Percentiles rank a stretch among this genome's conserved stretches.
phyloP scores from a whole-genome alignment of 306 rosid species.

The Casuarina equisetifolia region DNA sequence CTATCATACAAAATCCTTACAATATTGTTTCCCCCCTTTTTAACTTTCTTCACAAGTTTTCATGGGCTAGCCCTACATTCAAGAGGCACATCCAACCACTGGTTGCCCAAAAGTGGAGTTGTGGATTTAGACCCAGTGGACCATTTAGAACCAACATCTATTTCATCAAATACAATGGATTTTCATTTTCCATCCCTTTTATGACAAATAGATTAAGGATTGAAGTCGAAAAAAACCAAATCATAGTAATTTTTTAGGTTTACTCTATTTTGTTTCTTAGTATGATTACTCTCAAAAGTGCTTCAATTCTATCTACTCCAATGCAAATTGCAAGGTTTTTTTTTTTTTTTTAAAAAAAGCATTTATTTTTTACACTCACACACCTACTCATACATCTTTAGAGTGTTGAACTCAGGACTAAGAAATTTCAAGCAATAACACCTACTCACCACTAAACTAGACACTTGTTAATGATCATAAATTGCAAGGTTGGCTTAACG shows the following conservation, averaged over 20 bases:
- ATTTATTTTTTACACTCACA: no score
- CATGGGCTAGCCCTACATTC: conserved; percentile 41
- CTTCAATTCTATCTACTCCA: conserved; percentile 66
- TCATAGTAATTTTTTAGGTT: conserved; percentile 54
- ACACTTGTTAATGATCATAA: no score
- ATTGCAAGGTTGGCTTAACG: conserved; percentile 52
- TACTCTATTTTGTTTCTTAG: conserved; percentile 37
- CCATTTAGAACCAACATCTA: conserved; percentile 68
- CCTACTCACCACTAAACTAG: no score
- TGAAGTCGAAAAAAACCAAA: conserved; percentile 65
- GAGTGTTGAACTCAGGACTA: no score
- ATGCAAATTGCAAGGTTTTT: conserved; percentile 47
- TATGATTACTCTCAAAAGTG: conserved; percentile 51
- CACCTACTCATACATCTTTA: no score
- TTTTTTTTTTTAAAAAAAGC: no score
- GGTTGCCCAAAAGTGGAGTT: conserved; percentile 54
- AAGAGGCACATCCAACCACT: conserved; percentile 58
- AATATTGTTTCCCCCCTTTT: not conserved
- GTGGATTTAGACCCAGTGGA: conserved; percentile 52
- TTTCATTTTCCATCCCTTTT: conserved; percentile 42
- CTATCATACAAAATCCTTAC: conserved; percentile 7
- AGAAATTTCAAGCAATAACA: no score
- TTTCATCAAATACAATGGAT: conserved; percentile 51
- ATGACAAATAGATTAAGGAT: conserved; percentile 46
- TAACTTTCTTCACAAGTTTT: conserved; percentile 9